Evolutionary conservation across 805 yeast species (phyloP), one percentile per base, ranked within the genome.

Genomic region (Monosporozyma solicola): DNA sequence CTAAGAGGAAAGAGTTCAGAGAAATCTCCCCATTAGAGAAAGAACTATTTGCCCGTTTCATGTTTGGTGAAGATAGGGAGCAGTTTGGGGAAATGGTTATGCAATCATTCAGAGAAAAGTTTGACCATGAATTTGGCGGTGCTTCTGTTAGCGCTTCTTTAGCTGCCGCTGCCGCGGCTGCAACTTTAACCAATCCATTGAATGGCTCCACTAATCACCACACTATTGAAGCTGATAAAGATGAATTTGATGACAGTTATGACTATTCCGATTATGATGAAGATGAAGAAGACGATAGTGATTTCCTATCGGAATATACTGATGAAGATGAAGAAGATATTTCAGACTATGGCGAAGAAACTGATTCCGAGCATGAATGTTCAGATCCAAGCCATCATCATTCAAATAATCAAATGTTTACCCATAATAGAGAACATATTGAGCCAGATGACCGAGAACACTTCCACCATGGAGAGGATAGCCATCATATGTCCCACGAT

Each of bases 221-320:
- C 13, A 16, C 59, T 31, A 61, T 52, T 10, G 58, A 53, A 5
- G 56, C 55, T 8, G 51, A 51, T n/a, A 63, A 58, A 22, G 57
- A 58, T 49, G 55, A 58, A 32, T 63, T 64, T 33, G 59, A 59
- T 37, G 61, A 59, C 22, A 52, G 54, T 35, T 54, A 59, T 49
- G 62, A 58, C 6, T 61, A 62, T 25, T 64, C 67, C 13, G 70
- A 66, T 48, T 69, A 66, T 46, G 71, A 66, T 22, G 66, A 65
- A 6, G 65, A 65, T 37, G 48, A 41, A 13, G 48, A 54, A 25
- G 35, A 51, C 31, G 35, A 16, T 2, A 48, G 54, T 29, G 52
- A 53, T 7, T 41, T 33, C 54, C 33, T 55, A 48, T 63, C 67
- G 9, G 70, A 66, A 48, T 69, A 66, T 47, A 39, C 43, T 22